A percentile compares a stretch with the other conserved stretches of the same genome.
Conservation (phyloP, 805 yeast genomes). For the Wickerhamiella parazyma region DNA sequence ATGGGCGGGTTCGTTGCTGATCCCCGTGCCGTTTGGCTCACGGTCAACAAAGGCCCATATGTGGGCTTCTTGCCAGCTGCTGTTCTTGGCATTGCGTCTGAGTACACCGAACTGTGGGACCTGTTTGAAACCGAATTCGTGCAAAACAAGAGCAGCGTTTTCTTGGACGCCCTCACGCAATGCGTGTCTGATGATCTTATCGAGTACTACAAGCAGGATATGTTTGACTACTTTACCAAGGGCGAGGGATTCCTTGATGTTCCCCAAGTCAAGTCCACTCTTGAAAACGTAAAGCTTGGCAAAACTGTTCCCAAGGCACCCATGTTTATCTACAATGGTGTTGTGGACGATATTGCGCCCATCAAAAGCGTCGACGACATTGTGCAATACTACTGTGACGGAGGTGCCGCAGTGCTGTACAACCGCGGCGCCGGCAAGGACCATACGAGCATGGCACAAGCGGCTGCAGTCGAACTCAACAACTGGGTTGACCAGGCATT, state of each 20-base stretch:
- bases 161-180: slow-evolving; percentile 9
- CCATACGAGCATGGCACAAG: slow-evolving; percentile 6
- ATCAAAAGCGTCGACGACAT: slow-evolving; percentile 14
- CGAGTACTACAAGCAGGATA: slow-evolving; percentile 12
- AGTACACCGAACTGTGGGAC: slow-evolving; percentile 15
- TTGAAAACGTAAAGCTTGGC: slow-evolving; percentile 18
- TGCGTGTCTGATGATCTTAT: slow-evolving; percentile 14
- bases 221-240: slow-evolving; percentile 14
- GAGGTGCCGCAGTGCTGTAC: slow-evolving; percentile 19
- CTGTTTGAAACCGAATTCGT: slow-evolving; percentile 7
- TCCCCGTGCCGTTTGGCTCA: slow-evolving; percentile 10
- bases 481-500: not conserved
- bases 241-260: slow-evolving; percentile 15
- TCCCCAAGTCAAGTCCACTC: slow-evolving; percentile 10
- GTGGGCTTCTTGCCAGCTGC: slow-evolving; percentile 21
- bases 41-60: slow-evolving; percentile 13
- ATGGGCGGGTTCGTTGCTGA: slow-evolving; percentile 19
- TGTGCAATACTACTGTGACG: slow-evolving; percentile 18
- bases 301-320: slow-evolving; percentile 16
- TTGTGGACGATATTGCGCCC: slow-evolving; percentile 20
- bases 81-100: slow-evolving; percentile 18
- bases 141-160: not conserved
- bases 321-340: slow-evolving; percentile 22
- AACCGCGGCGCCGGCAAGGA: slow-evolving; percentile 10
- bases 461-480: not conserved